phyloP scores from a whole-genome alignment of 495 filamentous ascomycete genomes.

The Penicillium crystallinum region DNA sequence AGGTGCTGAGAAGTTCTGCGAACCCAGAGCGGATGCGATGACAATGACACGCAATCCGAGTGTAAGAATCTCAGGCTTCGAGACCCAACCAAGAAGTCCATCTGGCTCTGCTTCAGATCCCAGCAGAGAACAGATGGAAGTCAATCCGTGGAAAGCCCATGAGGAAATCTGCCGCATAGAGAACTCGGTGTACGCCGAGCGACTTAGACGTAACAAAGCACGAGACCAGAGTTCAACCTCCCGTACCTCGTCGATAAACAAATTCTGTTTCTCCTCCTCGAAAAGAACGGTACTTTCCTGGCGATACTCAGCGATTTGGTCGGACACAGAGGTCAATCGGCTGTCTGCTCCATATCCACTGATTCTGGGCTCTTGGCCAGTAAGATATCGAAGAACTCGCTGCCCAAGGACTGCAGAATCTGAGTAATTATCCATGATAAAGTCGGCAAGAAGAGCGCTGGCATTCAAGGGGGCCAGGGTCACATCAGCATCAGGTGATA shows the following conservation, averaged over 20 bases:
- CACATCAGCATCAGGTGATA: constrained; percentile 26
- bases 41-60: constrained; percentile 55
- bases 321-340: constrained; percentile 33
- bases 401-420: constrained; percentile 31
- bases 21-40: constrained; percentile 39
- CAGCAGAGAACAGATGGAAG: constrained; percentile 33
- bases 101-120: constrained; percentile 35
- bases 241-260: constrained; percentile 73
- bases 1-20: constrained; percentile 31
- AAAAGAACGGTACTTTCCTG: constrained; percentile 72
- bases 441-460: constrained; percentile 39
- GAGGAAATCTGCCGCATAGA: constrained; percentile 25
- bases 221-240: constrained; percentile 63
- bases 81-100: constrained; percentile 67
- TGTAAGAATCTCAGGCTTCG: constrained; percentile 65
- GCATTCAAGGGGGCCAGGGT: constrained; percentile 44
- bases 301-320: constrained; percentile 44
- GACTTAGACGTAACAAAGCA: constrained; percentile 34
- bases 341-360: constrained; percentile 15
- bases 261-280: constrained; percentile 82
- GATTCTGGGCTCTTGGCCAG: constrained; percentile 22
- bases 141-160: constrained; percentile 59
- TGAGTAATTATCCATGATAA: constrained; percentile 36
- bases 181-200: constrained; percentile 16
- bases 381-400: constrained; percentile 24